Base-by-base conservation (phyloP, 352 stramenopile species). In the Pythium coloratum region DNA sequence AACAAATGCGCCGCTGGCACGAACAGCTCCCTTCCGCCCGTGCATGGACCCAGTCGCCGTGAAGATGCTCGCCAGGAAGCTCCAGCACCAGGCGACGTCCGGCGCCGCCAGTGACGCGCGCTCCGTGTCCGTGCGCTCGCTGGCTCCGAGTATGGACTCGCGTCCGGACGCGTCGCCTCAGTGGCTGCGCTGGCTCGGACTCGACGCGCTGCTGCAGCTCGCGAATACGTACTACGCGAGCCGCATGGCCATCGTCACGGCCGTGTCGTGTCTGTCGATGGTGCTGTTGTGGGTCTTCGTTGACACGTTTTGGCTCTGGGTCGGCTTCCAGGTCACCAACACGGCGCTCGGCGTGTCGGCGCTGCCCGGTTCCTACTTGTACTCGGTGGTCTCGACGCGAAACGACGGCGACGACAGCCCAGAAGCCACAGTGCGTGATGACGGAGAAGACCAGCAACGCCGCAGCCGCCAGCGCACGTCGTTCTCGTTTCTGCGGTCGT, bases 171-270 rank as follows among this genome's bases (percentile, higher is more conserved):
- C 26, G 50, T 14, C 59, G 32, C 46, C 47, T 13, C 59, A n/a
- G 60, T 34, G 24, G 60, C 26, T 28, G 36, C 34, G 32, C 12
- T 66, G 74, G 81, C 65, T 58, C 5, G 74, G 77, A 33, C 38
- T 77, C 9, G 81, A 89, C 73, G 71, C 76, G 34, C 70, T 72
- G 50, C 70, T 89, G 33, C 81, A 87, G 66, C 80, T 79, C 71
- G 76, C 78, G 53, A 91, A 91, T 71, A 84, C 83, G 61, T 90
- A 89, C 80, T 90, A 88, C 69, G 79, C 81, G 12, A 82, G 79
- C 60, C 76, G 80, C 40, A 74, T 89, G 56, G 81, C 70, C 12
- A 47, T 74, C 64, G 78, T 83, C 28, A 84, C 80, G 20, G 54
- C 86, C 55, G 60, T 78, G 18, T 88, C 81, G 6, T 65, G 76